Conservation (phyloP, 1,284 basidiomycete species). For the Boletus sp. region DNA sequence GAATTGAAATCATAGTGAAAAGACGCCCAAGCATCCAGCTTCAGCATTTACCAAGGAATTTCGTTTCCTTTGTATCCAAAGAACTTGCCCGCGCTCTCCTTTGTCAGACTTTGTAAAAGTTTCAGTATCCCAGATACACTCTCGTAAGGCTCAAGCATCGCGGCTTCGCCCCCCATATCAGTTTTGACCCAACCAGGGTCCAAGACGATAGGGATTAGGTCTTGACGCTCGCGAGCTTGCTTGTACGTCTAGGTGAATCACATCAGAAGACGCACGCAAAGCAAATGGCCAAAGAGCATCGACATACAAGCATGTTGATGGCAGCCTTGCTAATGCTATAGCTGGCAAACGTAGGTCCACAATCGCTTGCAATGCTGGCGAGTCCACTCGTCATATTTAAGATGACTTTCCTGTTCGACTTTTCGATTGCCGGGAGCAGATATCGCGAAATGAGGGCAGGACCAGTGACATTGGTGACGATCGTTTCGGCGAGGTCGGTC, state of each 20-base stretch:
- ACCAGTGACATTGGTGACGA: slow-evolving; percentile 36
- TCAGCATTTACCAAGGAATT: no score
- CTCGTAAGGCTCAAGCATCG: slow-evolving; percentile 10
- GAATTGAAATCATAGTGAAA: no score
- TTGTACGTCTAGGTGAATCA: slow-evolving; percentile 31
- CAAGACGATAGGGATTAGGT: no score
- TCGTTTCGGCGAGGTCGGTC: slow-evolving; percentile 21
- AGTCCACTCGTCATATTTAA: slow-evolving; percentile 37
- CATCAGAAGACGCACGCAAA: no score
- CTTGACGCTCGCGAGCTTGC: slow-evolving; percentile 25
- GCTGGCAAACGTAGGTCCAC: slow-evolving; percentile 24
- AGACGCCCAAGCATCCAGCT: no score
- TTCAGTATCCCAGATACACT: slow-evolving; percentile 14
- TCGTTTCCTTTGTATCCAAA: no score
- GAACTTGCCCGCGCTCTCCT: slow-evolving; percentile 11
- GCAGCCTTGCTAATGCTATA: slow-evolving; percentile 35
- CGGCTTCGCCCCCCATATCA: slow-evolving; percentile 18
- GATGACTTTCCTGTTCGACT: slow-evolving; percentile 34
- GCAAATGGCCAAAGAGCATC: no score
- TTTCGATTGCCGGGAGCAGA: slow-evolving; percentile 37
- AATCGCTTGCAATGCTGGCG: slow-evolving; percentile 34
- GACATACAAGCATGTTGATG: no score
- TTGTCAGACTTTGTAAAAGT: slow-evolving; percentile 4
- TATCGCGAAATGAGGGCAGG: slow-evolving; percentile 35
- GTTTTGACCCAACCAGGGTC: slow-evolving; percentile 35